Conservation (phyloP, 768 basidiomycete species). For the Lyophyllum semitale region DNA sequence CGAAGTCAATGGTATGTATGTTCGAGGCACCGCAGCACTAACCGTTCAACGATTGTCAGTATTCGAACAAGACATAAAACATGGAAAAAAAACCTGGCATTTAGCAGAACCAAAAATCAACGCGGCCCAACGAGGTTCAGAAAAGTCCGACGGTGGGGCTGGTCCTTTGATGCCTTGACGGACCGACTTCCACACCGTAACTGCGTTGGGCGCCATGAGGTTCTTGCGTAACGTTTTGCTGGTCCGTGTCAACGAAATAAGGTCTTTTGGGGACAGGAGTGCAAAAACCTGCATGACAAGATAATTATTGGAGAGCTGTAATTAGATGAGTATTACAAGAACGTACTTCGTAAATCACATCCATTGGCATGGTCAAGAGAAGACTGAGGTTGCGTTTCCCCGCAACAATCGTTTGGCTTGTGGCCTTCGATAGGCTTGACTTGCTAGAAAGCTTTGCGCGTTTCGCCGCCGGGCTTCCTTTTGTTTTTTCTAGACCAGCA, state of each 20-base stretch:
- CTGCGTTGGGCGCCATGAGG: constrained; percentile 16
- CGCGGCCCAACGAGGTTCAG: constrained; percentile 27
- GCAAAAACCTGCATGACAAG: constrained; percentile 23
- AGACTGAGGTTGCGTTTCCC: constrained; percentile 1
- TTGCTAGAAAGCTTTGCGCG: background rate
- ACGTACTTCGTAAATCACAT: constrained; percentile 27
- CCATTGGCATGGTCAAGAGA: constrained; percentile 27
- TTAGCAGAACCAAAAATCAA: constrained; percentile 23
- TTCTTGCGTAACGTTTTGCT: constrained; percentile 23
- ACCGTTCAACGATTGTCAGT: background rate
- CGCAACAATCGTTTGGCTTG: background rate
- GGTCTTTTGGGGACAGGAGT: constrained; percentile 22
- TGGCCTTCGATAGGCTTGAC: background rate
- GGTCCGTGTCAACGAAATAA: constrained; percentile 24
- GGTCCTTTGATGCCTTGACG: constrained; percentile 18
- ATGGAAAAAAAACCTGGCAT: constrained; percentile 23
- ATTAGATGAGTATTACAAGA: background rate
- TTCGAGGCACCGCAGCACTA: constrained; percentile 14
- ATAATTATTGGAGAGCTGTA: background rate
- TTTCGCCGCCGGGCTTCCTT: too few species aligned
- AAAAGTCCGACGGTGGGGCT: constrained; percentile 21
- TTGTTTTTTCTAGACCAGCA: too few species aligned
- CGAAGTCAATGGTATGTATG: constrained; percentile 24
- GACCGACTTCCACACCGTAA: constrained; percentile 25
- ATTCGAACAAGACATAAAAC: background rate